These are phyloP conservation scores for sunflower (Helianthus annuus) DNA, from an alignment of 129 eudicot species.

Conservation along the genomic window DNA sequence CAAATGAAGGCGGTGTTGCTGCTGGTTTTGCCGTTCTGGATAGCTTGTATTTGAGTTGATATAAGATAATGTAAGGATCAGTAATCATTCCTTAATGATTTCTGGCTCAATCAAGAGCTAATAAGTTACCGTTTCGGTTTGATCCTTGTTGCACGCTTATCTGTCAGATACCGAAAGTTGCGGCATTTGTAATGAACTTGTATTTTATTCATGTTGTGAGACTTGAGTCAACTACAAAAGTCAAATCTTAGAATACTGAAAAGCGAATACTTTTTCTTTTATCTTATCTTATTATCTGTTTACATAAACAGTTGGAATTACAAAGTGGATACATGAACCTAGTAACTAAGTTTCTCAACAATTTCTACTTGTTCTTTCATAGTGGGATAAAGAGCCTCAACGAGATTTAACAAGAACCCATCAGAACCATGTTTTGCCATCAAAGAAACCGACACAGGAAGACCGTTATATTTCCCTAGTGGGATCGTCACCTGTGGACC, in stretches of 20 bases:
- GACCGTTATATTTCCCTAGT: slow-evolving; percentile 65
- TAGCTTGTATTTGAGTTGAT: slow-evolving; percentile 72
- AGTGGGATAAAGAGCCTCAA: slow-evolving; percentile 45
- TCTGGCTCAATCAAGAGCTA: slow-evolving; percentile 17
- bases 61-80: slow-evolving; percentile 5
- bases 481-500: slow-evolving; percentile 72
- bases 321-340: slow-evolving; percentile 19
- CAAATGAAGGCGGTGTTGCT: slow-evolving; percentile 96
- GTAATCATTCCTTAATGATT: slow-evolving; percentile 3
- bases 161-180: slow-evolving; percentile 3
- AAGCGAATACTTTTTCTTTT: neutral
- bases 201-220: neutral
- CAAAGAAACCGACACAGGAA: slow-evolving; percentile 89
- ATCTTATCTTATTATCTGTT: neutral
- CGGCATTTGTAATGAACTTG: slow-evolving; percentile 20
- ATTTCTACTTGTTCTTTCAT: slow-evolving; percentile 47
- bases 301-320: neutral
- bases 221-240: neutral
- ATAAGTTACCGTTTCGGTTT: slow-evolving; percentile 3
- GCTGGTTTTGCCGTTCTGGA: slow-evolving; percentile 98
- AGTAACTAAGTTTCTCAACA: slow-evolving; percentile 36
- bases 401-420: slow-evolving; percentile 66
- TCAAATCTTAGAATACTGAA: neutral
- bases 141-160: slow-evolving; percentile 9
- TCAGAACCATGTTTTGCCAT: slow-evolving; percentile 92